Evolutionary conservation across 805 yeast genomes (phyloP).

Genomic region (Candida dajiaensis): DNA sequence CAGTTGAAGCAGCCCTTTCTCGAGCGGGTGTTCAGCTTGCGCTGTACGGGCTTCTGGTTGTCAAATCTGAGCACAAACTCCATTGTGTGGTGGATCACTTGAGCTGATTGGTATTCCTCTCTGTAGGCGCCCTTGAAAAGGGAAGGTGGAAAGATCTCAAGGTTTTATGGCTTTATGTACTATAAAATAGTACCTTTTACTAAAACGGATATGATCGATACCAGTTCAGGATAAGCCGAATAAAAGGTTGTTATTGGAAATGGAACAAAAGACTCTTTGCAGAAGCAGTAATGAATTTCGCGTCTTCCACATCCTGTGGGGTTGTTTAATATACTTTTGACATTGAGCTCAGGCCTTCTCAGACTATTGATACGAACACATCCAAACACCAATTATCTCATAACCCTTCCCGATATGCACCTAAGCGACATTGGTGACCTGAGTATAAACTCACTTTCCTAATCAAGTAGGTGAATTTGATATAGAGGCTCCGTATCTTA

Average conservation of each 20-base stretch:
- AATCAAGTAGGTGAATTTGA: too few relatives aligned
- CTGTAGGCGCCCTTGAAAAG: background rate
- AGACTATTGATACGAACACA: background rate
- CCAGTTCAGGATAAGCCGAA: too few relatives aligned
- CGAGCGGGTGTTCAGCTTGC: constrained; percentile 9
- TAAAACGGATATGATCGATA: too few relatives aligned
- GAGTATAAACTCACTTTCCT: background rate
- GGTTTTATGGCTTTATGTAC: too few relatives aligned
- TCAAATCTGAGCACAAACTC: constrained; percentile 6
- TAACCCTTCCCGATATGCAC: background rate
- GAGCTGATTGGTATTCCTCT: background rate
- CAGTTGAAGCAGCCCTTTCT: constrained; percentile 19
- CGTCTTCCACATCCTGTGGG: too few relatives aligned
- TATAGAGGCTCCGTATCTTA: too few relatives aligned
- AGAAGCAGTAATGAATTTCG: too few relatives aligned
- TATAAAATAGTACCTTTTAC: too few relatives aligned
- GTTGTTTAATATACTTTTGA: too few relatives aligned
- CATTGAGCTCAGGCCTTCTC: too few relatives aligned
- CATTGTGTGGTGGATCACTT: background rate
- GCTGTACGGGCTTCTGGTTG: background rate
- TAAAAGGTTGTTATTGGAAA: too few relatives aligned
- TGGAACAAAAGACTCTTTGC: too few relatives aligned
- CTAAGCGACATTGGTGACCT: background rate
- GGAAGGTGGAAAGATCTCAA: background rate
- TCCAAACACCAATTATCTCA: background rate